These are phyloP conservation scores for Limonium bicolor DNA, from an alignment of 148 eudicot genomes.

Conservation along the genomic window DNA sequence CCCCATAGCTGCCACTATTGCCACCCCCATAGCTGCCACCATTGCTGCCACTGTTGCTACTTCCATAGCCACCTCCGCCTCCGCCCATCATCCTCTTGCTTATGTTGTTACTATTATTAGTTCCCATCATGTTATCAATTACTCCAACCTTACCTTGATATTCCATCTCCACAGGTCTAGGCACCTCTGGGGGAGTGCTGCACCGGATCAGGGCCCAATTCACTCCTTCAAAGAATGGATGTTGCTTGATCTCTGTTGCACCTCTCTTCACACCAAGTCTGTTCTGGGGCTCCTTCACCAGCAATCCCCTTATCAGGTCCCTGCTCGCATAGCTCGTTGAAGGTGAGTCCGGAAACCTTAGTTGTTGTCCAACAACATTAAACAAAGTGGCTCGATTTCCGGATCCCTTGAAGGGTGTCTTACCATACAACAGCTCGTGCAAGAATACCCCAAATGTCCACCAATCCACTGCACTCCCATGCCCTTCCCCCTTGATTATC, in stretches of 20 bases:
- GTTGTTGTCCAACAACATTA: conserved; percentile 37
- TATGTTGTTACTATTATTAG: neutral
- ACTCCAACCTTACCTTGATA: conserved; percentile 6
- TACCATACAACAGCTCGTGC: conserved; percentile 25
- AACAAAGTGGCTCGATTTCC: conserved; percentile 32
- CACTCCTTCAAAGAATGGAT: conserved; percentile 32
- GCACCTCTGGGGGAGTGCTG: conserved; percentile 31
- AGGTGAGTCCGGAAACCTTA: conserved; percentile 27
- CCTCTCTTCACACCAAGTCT: conserved; percentile 29
- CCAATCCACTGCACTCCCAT: conserved; percentile 42
- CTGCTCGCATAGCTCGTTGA: conserved; percentile 25
- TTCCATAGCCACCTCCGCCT: no score
- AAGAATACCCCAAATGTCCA: conserved; percentile 36
- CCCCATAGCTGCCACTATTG: no score
- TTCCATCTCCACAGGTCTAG: conserved; percentile 18
- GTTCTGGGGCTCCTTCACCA: conserved; percentile 31
- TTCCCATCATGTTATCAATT: neutral
- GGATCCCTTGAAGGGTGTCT: conserved; percentile 32
- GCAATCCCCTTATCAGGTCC: conserved; percentile 25
- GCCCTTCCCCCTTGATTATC: conserved; percentile 32
- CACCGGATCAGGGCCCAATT: conserved; percentile 39
- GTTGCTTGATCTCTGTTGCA: conserved; percentile 32
- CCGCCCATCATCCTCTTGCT: conserved; percentile 5
- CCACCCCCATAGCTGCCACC: no score
- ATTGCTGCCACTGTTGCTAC: no score